phyloP scores from a whole-genome alignment of 768 basidiomycete species.

The Leccinellum luteum region DNA sequence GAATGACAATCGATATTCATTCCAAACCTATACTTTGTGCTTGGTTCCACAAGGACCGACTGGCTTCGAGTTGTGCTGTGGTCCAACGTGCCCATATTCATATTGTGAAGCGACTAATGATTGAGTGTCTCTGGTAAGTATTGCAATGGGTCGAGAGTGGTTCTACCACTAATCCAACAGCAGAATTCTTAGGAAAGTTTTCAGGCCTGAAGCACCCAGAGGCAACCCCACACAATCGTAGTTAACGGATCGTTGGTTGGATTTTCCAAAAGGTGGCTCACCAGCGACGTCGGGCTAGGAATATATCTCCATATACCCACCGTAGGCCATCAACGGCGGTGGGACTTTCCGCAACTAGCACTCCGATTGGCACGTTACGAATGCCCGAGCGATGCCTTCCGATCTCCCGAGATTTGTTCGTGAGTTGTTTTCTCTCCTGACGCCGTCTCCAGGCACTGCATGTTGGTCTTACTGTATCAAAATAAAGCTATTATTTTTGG shows the following conservation, averaged over 20 bases:
- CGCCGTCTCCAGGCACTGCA: background rate
- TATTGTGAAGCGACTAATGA: background rate
- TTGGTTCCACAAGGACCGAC: conserved; percentile 16
- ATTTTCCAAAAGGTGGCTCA: background rate
- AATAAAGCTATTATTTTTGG: background rate
- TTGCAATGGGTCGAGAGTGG: background rate
- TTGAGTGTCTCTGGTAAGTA: too few relatives aligned
- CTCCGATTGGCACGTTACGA: background rate
- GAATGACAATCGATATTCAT: conserved; percentile 17
- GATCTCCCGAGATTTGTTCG: background rate
- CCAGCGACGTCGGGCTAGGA: background rate
- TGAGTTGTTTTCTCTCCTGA: background rate
- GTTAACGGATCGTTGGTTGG: background rate
- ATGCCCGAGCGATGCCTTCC: too few relatives aligned
- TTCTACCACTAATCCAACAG: background rate
- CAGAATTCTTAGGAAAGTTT: background rate
- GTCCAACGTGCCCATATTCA: conserved; percentile 8
- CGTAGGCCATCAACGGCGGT: background rate
- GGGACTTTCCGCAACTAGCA: background rate
- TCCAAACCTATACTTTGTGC: conserved; percentile 14
- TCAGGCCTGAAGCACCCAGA: too few relatives aligned
- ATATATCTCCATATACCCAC: background rate
- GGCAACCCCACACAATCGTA: too few relatives aligned
- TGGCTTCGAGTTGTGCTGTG: conserved; percentile 1
- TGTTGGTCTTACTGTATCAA: background rate